A percentile compares a stretch with the other conserved stretches of the same genome.
These are phyloP conservation scores for Colletotrichum sp. DNA, from an alignment of 2,329 filamentous ascomycete genomes.

Conservation along the genomic window DNA sequence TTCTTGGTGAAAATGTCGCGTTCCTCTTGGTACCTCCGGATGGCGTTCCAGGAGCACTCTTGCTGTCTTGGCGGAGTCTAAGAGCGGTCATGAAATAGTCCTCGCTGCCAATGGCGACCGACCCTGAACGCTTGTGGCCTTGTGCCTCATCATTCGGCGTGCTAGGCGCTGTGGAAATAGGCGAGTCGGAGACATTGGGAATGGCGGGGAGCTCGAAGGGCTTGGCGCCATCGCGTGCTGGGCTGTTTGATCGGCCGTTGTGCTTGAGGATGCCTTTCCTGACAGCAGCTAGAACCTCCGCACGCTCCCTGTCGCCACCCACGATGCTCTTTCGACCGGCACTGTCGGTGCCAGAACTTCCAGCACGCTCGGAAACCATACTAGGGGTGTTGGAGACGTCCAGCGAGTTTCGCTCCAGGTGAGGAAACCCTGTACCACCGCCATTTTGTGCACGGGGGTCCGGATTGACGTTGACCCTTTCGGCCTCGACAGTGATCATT, in stretches of 20 bases:
- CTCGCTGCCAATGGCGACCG: slow-evolving; percentile 77
- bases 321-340: slow-evolving; percentile 84
- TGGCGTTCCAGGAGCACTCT: slow-evolving; percentile 82
- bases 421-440: slow-evolving; percentile 82
- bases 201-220: slow-evolving; percentile 58
- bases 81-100: slow-evolving; percentile 89
- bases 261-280: slow-evolving; percentile 96
- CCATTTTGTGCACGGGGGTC: slow-evolving; percentile 70
- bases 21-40: slow-evolving; percentile 67
- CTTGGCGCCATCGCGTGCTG: slow-evolving; percentile 12
- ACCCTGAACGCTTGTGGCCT: slow-evolving; percentile 70
- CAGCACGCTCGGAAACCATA: slow-evolving; percentile 53
- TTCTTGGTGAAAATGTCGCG: slow-evolving; percentile 85
- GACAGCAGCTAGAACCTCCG: slow-evolving; percentile 89
- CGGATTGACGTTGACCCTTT: slow-evolving; percentile 79
- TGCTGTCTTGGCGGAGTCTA: slow-evolving; percentile 75
- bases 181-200: slow-evolving; percentile 74
- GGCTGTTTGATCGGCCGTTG: slow-evolving; percentile 40
- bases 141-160: slow-evolving; percentile 82
- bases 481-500: slow-evolving; percentile 94
- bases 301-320: slow-evolving; percentile 86
- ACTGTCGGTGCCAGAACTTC: slow-evolving; percentile 64
- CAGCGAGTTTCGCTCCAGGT: slow-evolving; percentile 81
- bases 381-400: slow-evolving; percentile 63
- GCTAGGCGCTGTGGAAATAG: slow-evolving; percentile 83